Percentiles rank a stretch among this genome's conserved stretches.
Conservation (phyloP, 2,329 filamentous ascomycete species). For the Talaromyces sp. region DNA sequence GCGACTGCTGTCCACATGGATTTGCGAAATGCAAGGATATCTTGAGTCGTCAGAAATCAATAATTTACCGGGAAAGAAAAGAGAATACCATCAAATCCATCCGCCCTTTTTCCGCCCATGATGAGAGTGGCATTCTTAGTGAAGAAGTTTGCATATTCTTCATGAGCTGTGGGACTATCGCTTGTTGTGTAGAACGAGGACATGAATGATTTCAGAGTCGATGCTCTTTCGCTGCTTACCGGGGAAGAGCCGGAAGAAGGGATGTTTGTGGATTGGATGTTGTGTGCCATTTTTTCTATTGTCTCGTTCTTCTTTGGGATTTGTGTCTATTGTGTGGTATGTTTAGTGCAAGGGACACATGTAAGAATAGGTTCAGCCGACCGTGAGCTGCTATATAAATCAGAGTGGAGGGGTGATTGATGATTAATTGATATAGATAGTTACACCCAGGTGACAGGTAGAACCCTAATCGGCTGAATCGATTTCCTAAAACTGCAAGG, state of each 20-base stretch:
- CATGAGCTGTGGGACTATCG: slow-evolving; percentile 34
- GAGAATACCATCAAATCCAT: slow-evolving; percentile 30
- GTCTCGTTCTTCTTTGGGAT: background rate
- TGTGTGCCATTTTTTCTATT: background rate
- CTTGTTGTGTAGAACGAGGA: slow-evolving; percentile 37
- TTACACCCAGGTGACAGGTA: background rate
- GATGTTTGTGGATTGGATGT: slow-evolving; percentile 3
- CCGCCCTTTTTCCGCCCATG: slow-evolving; percentile 36
- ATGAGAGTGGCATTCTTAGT: slow-evolving; percentile 36
- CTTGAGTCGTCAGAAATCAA: slow-evolving; percentile 19
- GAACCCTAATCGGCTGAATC: background rate
- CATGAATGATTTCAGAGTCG: slow-evolving; percentile 30
- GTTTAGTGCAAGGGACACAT: background rate
- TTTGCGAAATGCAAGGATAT: slow-evolving; percentile 34
- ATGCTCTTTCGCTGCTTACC: slow-evolving; percentile 16
- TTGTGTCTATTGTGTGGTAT: background rate
- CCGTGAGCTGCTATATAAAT: too few species aligned
- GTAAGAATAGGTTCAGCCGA: background rate
- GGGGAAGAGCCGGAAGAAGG: background rate
- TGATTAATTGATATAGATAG: background rate
- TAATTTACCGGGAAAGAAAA: background rate
- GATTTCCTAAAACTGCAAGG: background rate
- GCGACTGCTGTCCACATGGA: slow-evolving; percentile 37
- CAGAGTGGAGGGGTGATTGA: background rate
- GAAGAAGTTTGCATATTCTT: slow-evolving; percentile 34